Evolutionary conservation across 23 red algal genomes (phyloP).

Genomic region (Gracilaria gracilis): DNA sequence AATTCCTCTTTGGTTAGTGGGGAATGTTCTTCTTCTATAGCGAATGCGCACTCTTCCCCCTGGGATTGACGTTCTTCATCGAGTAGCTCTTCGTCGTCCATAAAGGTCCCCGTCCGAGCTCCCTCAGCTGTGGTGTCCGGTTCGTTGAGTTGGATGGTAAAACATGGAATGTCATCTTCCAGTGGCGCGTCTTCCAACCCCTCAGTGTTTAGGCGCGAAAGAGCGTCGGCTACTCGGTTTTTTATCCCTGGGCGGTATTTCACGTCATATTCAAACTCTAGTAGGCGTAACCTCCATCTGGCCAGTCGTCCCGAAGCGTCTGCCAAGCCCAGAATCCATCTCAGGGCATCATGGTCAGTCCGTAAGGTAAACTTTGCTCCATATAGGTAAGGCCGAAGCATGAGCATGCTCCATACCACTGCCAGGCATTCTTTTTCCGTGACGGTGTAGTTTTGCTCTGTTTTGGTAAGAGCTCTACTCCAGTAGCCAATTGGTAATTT

Average conservation of each 20-base stretch:
- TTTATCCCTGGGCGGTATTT: background rate
- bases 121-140: background rate
- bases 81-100: too few relatives aligned
- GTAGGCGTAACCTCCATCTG: background rate
- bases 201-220: background rate
- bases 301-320: background rate
- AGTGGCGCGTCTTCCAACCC: background rate
- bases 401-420: too few relatives aligned
- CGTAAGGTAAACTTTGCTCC: background rate
- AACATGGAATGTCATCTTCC: background rate
- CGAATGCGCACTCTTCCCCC: too few relatives aligned
- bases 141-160: background rate
- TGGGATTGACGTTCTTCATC: too few relatives aligned
- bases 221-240: background rate
- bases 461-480: background rate
- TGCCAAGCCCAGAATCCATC: slow-evolving; percentile 23
- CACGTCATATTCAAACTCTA: slow-evolving; percentile 13
- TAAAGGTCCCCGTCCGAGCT: background rate
- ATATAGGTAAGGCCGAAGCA: too few relatives aligned
- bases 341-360: slow-evolving; percentile 1
- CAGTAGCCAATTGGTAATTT: slow-evolving; percentile 47
- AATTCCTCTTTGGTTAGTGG: slow-evolving; percentile 7
- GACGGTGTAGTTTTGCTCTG: background rate
- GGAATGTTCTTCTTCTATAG: slow-evolving; percentile 1
- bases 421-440: too few relatives aligned